phyloP scores from a whole-genome alignment of 176 grass and related monocot genomes.

The Hsuehochloa calcarea region DNA sequence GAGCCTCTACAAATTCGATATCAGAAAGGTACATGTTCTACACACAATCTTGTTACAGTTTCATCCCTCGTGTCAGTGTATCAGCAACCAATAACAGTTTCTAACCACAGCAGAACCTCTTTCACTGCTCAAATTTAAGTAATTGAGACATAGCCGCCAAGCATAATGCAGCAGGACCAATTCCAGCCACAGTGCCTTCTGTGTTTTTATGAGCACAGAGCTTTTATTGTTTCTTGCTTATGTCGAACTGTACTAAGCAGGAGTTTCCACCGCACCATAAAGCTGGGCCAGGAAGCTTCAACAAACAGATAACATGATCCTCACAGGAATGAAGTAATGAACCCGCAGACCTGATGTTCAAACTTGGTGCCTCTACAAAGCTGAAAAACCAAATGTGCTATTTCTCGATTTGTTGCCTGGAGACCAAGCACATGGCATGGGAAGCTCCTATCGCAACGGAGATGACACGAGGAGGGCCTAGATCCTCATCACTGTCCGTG shows the following conservation, averaged over 20 bases:
- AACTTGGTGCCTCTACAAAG: constrained; percentile 16
- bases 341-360: not conserved
- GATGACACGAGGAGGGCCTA: constrained; percentile 54
- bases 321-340: not conserved
- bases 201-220: not conserved
- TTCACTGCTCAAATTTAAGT: constrained; percentile 10
- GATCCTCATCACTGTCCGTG: constrained; percentile 46
- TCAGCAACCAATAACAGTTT: not conserved
- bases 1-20: constrained; percentile 8
- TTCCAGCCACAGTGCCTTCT: not conserved
- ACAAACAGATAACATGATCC: not conserved
- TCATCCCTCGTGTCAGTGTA: not conserved
- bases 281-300: too few relatives aligned
- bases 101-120: not conserved
- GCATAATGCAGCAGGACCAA: too few relatives aligned
- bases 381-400: not conserved
- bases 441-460: constrained; percentile 79
- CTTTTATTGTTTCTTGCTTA: constrained; percentile 29
- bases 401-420: constrained; percentile 38
- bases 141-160: not conserved
- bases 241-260: not conserved
- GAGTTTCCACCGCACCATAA: too few relatives aligned
- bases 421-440: constrained; percentile 88
- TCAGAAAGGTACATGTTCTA: not conserved
- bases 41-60: not conserved